Base-by-base conservation (phyloP, 768 basidiomycete species). In the Coprinopsis cinerea region DNA sequence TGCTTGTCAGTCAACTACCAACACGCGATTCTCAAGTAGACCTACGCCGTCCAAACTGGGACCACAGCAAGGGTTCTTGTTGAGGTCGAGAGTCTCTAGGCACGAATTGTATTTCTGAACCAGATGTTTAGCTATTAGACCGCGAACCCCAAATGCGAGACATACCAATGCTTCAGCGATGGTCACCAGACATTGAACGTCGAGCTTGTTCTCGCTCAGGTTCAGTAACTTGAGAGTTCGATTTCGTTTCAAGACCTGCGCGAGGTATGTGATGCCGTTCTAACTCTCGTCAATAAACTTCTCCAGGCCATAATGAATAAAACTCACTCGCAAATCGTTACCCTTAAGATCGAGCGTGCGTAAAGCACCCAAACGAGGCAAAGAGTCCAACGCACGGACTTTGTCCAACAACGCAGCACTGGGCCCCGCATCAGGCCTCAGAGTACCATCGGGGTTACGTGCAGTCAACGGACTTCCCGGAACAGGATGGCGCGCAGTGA, bases 191-290 rank as follows among this genome's bases (percentile, higher is more conserved):
- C 91, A 90, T 7, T 76, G 70, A 0, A 88, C 78, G 50, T 95
- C 95, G 4, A 99, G 78, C 63, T 88, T 92, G 65, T 98, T 98
- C 64, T 98, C 95, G 59, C 88, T 86, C 45, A 98, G 68, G 64
- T 97, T 98, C 22, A 97, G 75, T 4, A 97, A 85, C 66, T 95
- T 96, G 37, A 98, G 72, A 2, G 95, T 97, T 37, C 93, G 75
- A 65, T 99, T 98, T 30, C 95, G 84, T 62, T 98, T 98, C 54
- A 98, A 72, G 0, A 98, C 95, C 66, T 98, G 94, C 0, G 93
- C 86, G 42, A 98, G 80, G 60, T 96, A 97, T 0, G 79, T 81
- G 28, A 97, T 85, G 0, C 95, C 94, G 36, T 66, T 78, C 76
- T 77, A 41, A 23, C 5, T 25, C 78, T 47, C 81, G 20, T 41